Percentiles rank a stretch among this genome's conserved stretches.
Conservation (phyloP, 768 basidiomycete genomes). For the Pleurotus eryngii region DNA sequence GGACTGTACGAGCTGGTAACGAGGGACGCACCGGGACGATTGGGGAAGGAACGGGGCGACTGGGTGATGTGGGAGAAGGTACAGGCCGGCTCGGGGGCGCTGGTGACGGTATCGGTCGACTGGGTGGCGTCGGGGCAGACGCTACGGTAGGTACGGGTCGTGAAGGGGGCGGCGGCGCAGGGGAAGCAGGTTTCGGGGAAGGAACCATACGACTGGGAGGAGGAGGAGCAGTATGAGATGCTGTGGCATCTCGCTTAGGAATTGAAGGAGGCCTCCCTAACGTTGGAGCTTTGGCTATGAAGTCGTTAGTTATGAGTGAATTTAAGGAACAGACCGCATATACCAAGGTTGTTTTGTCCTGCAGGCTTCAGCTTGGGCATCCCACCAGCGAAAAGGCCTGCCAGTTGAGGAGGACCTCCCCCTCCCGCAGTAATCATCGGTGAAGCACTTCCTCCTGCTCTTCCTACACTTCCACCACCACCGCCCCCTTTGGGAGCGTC, state of each 20-base stretch:
- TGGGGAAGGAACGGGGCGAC: slow-evolving; percentile 10
- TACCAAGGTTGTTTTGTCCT: slow-evolving; percentile 59
- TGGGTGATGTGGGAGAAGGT: slow-evolving; percentile 3
- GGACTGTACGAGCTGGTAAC: slow-evolving; percentile 38
- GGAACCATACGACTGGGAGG: slow-evolving; percentile 21
- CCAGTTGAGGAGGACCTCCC: slow-evolving; percentile 73
- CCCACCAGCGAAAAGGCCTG: slow-evolving; percentile 84
- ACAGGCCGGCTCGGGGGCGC: slow-evolving; percentile 3
- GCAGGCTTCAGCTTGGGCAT: slow-evolving; percentile 87
- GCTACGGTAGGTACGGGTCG: slow-evolving; percentile 32
- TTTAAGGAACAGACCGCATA: slow-evolving; percentile 14
- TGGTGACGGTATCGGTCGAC: slow-evolving; percentile 26
- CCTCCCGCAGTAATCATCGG: slow-evolving; percentile 22
- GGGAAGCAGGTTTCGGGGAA: slow-evolving; percentile 25
- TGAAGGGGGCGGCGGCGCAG: slow-evolving; percentile 33
- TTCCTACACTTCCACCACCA: slow-evolving; percentile 39
- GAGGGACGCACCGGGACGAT: slow-evolving; percentile 32
- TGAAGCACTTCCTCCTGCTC: slow-evolving; percentile 24
- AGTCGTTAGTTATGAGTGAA: slow-evolving; percentile 11
- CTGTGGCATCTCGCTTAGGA: slow-evolving; percentile 44
- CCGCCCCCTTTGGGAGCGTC: slow-evolving; percentile 41
- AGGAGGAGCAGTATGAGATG: slow-evolving; percentile 23
- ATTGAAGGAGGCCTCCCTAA: slow-evolving; percentile 67
- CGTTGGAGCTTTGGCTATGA: slow-evolving; percentile 54
- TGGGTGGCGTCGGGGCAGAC: slow-evolving; percentile 26